Evolutionary conservation across 1,139 yeast species (phyloP), one percentile per base, ranked within the genome.

Genomic region (Suhomyces bribrorum): DNA sequence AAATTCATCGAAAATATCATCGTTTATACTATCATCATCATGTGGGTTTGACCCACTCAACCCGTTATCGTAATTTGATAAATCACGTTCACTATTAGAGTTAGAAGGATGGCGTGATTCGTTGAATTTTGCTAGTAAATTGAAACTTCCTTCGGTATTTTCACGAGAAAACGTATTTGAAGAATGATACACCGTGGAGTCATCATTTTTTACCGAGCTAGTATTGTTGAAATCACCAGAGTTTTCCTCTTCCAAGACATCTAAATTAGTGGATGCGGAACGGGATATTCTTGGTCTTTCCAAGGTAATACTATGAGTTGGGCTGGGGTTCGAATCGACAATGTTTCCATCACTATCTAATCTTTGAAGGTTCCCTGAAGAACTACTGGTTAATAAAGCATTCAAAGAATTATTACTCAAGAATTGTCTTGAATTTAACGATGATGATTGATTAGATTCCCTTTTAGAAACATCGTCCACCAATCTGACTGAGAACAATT

Each of bases 401-500:
- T 55, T 61, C 29, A 64, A 51, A 2, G 69, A 63, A 28, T 54
- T 54, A 43, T 54, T 57, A 42, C 70, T 64, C 31, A 64, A 45
- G 38, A 60, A 61, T 36, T 56, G 58, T 32, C 56, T 57, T n/a
- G 65, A 61, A 9, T 51, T 53, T 24, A 35, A 29, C 2, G 43
- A 36, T 2, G 72, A 61, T 14, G 63, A 57, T 31, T 44, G 56
- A 32, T 48, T 50, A 32, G 70, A 76, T 29, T 62, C 61, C 14
- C 61, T 43, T 41, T 38, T 33, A 8, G 55, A 49, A 33, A 66
- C 66, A 49, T 81, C 84, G 15, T 81, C 85, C 16, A 87, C 90
- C 35, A 87, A 66, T 52, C 90, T 76, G 27, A 92, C 88, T 7
- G 89, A 84, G 54, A 88, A 75, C 32, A 89, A 70, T 59, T 88